Evolutionary conservation across 2,329 filamentous ascomycete species (phyloP), one percentile per base, ranked within the genome.

Genomic region (Laburnicola sp.): DNA sequence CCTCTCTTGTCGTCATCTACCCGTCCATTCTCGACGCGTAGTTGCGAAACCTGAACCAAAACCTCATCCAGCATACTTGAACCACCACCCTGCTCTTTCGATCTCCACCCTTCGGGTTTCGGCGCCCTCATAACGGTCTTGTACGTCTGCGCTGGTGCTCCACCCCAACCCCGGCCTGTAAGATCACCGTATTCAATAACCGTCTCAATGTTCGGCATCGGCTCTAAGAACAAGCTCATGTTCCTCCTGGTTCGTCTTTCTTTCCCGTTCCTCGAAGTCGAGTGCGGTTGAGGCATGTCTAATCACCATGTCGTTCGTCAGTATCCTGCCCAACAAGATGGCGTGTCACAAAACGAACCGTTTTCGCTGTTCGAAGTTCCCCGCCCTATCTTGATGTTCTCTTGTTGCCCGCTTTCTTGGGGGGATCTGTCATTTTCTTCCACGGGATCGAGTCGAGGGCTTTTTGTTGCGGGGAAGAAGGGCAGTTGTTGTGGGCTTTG

Each of bases 131-230:
- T 51, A 22, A 58, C 50, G 25, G 55, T 53, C 7, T 50, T 51
- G 48, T 59, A 59, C 8, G 34, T 30, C n/a, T n/a, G n/a, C 2
- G 53, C 53, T n/a, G 53, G 54, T 23, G 48, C 36, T 9, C 56
- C 47, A 40, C 55, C 57, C 11, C n/a, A n/a, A n/a, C n/a, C n/a
- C n/a, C n/a, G n/a, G n/a, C n/a, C n/a, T n/a, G n/a, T n/a, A n/a
- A n/a, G n/a, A n/a, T n/a, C n/a, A n/a, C n/a, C n/a, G n/a, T 57
- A 58, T 8, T 51, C 40, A 48, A 60, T 52, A 34, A 58, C 45
- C 11, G 57, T 60, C 36, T 60, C 57, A 23, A 60, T 58, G 9
- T 54, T 58, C 8, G 57, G 57, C 8, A 58, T 27, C 4, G 57
- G 55, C 10, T 44, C 38, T 22, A 57, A 26, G 35, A 45, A 42